These are phyloP conservation scores for Komagataella pastoris DNA, from an alignment of 805 yeast species.

Conservation along the genomic window DNA sequence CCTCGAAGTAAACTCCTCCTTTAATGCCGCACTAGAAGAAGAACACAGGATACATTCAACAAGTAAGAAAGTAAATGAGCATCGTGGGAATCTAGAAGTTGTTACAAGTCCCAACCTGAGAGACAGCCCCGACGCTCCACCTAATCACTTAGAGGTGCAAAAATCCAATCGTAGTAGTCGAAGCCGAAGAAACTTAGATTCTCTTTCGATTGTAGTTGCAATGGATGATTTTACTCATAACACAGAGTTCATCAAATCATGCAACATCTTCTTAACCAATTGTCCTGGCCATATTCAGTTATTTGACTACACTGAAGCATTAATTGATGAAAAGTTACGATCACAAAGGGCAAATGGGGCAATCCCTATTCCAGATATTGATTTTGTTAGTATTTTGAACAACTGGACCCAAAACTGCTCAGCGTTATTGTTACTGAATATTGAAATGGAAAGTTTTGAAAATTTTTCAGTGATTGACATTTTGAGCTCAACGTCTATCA, in stretches of 20 bases:
- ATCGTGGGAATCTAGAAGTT: neutral
- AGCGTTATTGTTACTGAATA: conserved; percentile 3
- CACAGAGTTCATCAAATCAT: neutral
- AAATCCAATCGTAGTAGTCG: neutral
- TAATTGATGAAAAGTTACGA: neutral
- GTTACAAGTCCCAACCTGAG: neutral
- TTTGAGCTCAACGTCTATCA: conserved; percentile 10
- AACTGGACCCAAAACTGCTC: conserved; percentile 16
- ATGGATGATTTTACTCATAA: neutral
- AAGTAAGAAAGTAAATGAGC: neutral
- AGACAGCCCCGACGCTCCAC: neutral
- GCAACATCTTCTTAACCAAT: neutral
- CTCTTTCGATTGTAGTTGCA: neutral
- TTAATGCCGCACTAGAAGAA: neutral
- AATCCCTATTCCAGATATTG: conserved; percentile 2
- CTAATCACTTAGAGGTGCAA: neutral
- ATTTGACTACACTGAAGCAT: neutral
- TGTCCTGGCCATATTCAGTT: neutral
- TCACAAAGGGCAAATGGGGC: neutral
- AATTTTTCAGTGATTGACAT: conserved; percentile 18
- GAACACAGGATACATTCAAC: neutral
- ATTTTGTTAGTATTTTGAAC: conserved; percentile 14
- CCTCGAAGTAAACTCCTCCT: neutral
- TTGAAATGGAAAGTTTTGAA: conserved; percentile 5
- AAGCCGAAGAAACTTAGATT: neutral